A percentile compares a stretch with the other conserved stretches of the same genome.
phyloP scores from a whole-genome alignment of 768 basidiomycete species.

The Suillus weaverae region DNA sequence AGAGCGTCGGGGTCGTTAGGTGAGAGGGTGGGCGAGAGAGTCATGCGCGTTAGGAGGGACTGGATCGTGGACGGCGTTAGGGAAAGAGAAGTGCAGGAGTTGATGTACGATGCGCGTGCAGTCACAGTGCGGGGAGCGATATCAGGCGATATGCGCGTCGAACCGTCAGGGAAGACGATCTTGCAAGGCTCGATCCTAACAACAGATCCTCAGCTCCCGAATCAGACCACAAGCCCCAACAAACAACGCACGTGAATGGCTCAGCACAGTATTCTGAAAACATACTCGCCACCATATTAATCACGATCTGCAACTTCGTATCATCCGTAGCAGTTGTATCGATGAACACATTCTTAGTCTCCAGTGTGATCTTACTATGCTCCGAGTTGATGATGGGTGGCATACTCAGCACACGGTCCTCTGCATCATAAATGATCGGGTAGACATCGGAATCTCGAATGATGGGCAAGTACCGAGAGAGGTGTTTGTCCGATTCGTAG shows the following conservation, averaged over 20 bases:
- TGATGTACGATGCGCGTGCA: slow-evolving; percentile 88
- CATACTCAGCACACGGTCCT: slow-evolving; percentile 89
- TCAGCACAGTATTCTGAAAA: slow-evolving; percentile 95
- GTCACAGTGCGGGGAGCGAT: slow-evolving; percentile 68
- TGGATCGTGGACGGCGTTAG: slow-evolving; percentile 67
- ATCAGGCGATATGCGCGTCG: slow-evolving; percentile 75
- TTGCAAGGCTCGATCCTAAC: slow-evolving; percentile 90
- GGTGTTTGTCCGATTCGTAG: slow-evolving; percentile 96
- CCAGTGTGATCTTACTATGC: slow-evolving; percentile 93
- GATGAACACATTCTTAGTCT: slow-evolving; percentile 93
- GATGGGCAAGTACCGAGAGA: slow-evolving; percentile 86
- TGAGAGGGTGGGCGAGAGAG: slow-evolving; percentile 58
- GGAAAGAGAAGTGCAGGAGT: slow-evolving; percentile 88
- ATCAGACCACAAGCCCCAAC: neutral
- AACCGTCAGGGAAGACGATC: slow-evolving; percentile 77
- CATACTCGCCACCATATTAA: slow-evolving; percentile 95
- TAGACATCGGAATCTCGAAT: slow-evolving; percentile 95
- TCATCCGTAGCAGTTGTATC: slow-evolving; percentile 96
- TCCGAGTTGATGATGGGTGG: slow-evolving; percentile 98
- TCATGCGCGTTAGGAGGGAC: slow-evolving; percentile 81
- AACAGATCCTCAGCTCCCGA: neutral
- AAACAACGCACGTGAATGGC: slow-evolving; percentile 77
- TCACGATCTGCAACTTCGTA: slow-evolving; percentile 94
- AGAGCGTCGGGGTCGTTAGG: slow-evolving; percentile 66
- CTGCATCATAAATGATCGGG: slow-evolving; percentile 93